These are phyloP conservation scores for Cajanus cajan DNA, from an alignment of 306 rosid genomes.

Conservation along the genomic window DNA sequence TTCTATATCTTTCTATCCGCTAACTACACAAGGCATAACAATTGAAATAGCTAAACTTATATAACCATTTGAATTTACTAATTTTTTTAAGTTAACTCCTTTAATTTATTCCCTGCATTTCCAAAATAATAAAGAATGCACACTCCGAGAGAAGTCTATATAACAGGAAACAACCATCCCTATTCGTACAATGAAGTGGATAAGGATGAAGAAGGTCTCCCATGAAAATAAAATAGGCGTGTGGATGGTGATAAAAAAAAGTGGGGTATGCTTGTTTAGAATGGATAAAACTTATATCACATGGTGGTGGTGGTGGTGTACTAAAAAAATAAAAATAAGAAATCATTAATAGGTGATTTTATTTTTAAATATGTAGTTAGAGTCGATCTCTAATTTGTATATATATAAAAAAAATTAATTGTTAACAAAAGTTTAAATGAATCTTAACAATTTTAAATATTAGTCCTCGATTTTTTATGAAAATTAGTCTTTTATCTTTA, in stretches of 20 bases:
- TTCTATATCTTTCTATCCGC: neutral
- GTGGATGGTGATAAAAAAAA: neutral
- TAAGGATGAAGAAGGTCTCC: constrained; percentile 30
- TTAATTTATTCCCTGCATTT: neutral
- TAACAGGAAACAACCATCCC: neutral
- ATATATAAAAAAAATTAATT: no score
- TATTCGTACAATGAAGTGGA: constrained; percentile 15
- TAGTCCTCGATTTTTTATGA: no score
- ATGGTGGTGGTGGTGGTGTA: no score
- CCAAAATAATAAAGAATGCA: neutral
- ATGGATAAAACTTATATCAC: no score
- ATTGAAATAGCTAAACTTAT: neutral
- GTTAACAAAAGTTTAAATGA: no score
- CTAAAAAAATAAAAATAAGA: no score
- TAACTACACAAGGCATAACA: neutral
- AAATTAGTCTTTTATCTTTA: no score
- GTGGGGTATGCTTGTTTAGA: neutral
- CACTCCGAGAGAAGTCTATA: neutral
- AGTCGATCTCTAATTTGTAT: no score
- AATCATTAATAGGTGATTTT: no score
- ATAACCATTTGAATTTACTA: neutral
- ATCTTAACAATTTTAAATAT: no score
- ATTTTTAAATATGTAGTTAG: no score
- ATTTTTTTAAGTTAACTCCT: neutral
- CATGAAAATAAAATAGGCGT: neutral